Percentiles rank a stretch among this genome's conserved stretches.
phyloP scores from a whole-genome alignment of 2,329 filamentous ascomycete genomes.

The Botrytis paeoniae region DNA sequence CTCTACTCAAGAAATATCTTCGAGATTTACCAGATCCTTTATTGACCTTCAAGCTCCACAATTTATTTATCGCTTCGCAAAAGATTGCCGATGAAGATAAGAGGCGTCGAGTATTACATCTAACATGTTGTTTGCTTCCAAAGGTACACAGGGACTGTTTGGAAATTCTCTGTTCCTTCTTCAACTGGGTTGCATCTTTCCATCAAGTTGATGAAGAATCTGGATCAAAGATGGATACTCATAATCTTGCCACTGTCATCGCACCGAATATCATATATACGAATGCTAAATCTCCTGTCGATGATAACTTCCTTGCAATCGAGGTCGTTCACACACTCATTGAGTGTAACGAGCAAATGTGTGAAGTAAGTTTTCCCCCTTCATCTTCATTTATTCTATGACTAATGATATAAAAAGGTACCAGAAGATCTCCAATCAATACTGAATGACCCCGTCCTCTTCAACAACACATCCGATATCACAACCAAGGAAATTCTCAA shows the following conservation, averaged over 20 bases:
- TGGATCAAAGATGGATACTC: constrained; percentile 98
- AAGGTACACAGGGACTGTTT: constrained; percentile 91
- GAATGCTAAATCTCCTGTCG: constrained; percentile 62
- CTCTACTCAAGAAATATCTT: constrained; percentile 90
- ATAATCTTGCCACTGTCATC: constrained; percentile 96
- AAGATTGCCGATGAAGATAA: constrained; percentile 81
- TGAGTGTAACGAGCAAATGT: constrained; percentile 92
- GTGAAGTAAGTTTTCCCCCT: constrained; percentile 65
- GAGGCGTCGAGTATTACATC: constrained; percentile 79
- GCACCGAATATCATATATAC: constrained; percentile 91
- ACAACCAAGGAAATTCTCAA: constrained; percentile 97
- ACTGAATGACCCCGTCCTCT: constrained; percentile 77
- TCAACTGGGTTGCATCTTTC: constrained; percentile 97
- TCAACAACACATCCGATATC: constrained; percentile 78
- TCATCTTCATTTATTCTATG: constrained; percentile 25
- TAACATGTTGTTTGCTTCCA: constrained; percentile 88
- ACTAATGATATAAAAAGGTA: constrained; percentile 56
- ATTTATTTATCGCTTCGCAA: constrained; percentile 84
- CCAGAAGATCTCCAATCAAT: constrained; percentile 88
- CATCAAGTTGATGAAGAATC: constrained; percentile 95
- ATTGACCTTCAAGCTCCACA: constrained; percentile 91
- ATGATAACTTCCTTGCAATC: constrained; percentile 91
- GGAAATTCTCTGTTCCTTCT: constrained; percentile 91
- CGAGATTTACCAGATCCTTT: constrained; percentile 92
- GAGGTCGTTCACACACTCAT: constrained; percentile 90